A percentile compares a stretch with the other conserved stretches of the same genome.
Conservation (phyloP, 2,329 filamentous ascomycete genomes). For the Fusarium burgessii region DNA sequence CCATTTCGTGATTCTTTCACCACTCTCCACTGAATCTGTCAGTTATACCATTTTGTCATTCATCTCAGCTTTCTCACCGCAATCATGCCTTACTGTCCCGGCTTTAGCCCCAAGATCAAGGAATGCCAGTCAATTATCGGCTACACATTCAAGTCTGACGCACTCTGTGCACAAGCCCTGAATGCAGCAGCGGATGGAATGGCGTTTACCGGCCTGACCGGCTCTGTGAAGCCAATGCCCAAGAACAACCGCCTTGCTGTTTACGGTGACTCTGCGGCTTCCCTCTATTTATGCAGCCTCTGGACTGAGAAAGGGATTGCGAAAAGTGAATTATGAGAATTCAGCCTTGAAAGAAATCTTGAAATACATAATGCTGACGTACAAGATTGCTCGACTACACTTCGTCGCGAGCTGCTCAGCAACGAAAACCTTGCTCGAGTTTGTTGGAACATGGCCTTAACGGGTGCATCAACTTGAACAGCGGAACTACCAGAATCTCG, state of each 20-base stretch:
- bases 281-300: not conserved
- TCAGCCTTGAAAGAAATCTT: fast-evolving
- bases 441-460: fast-evolving
- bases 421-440: not conserved
- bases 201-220: not conserved
- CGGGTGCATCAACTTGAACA: not conserved
- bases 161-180: not conserved
- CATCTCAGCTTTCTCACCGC: fast-evolving
- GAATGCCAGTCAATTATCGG: not conserved
- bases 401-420: not conserved
- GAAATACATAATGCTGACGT: fast-evolving
- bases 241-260: not conserved
- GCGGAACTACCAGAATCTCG: not conserved
- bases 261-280: not conserved
- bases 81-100: not conserved
- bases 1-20: not conserved
- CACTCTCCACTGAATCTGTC: not conserved
- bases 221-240: not conserved
- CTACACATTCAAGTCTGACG: not conserved
- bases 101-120: not conserved
- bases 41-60: not conserved
- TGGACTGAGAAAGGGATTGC: not conserved
- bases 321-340: not conserved
- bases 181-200: not conserved
- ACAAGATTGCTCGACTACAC: not conserved